These are phyloP conservation scores for Staphylotrichum tortipilum DNA, from an alignment of 495 filamentous ascomycete species.

Conservation along the genomic window DNA sequence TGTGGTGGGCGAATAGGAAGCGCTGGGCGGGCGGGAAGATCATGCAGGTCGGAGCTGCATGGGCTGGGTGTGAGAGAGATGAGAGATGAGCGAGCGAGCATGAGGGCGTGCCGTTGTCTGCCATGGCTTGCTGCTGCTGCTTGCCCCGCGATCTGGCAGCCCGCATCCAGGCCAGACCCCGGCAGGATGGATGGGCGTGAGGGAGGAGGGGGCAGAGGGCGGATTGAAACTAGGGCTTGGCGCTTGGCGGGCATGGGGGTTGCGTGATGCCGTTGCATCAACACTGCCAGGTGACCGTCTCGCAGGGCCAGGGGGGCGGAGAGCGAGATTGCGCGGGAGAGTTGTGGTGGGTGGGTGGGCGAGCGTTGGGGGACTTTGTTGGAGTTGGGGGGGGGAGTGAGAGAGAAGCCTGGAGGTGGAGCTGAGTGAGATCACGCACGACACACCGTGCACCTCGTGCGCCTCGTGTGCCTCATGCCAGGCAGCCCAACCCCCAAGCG, in stretches of 20 bases:
- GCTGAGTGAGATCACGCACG: too few relatives aligned
- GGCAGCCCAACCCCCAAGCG: too few relatives aligned
- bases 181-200: not conserved
- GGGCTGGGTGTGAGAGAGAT: not conserved
- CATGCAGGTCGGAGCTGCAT: constrained; percentile 11
- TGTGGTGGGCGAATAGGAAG: constrained; percentile 7
- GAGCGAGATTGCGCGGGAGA: too few relatives aligned
- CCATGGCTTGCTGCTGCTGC: not conserved
- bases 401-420: too few relatives aligned
- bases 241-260: not conserved
- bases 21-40: constrained; percentile 5
- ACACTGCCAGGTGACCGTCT: not conserved
- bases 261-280: not conserved
- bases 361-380: not conserved
- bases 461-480: too few relatives aligned
- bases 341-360: not conserved
- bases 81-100: too few relatives aligned
- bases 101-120: too few relatives aligned
- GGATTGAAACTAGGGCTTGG: not conserved
- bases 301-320: too few relatives aligned
- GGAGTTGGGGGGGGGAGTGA: too few relatives aligned
- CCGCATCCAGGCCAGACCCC: not conserved
- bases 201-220: not conserved
- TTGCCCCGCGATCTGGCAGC: not conserved
- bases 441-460: too few relatives aligned